Conservation (phyloP, 1,139 yeast species). For the Candida gigantensis region DNA sequence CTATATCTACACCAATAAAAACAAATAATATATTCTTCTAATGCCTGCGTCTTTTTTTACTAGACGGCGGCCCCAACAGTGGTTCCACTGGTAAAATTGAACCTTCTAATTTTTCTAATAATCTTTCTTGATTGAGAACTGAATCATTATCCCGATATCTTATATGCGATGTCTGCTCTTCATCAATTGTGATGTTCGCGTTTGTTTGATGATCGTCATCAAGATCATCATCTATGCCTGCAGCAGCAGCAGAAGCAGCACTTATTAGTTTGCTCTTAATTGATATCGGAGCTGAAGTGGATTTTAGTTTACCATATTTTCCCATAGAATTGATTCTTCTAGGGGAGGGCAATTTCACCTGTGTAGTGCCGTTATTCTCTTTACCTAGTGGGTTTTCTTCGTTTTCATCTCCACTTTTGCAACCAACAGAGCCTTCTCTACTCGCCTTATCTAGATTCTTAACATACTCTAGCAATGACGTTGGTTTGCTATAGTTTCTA, state of each 20-base stretch:
- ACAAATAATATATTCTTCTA: constrained; percentile 4
- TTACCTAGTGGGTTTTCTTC: constrained; percentile 5
- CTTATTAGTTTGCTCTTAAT: constrained; percentile 10
- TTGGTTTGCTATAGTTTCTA: constrained; percentile 20
- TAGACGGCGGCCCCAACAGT: no score
- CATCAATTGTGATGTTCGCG: constrained; percentile 22
- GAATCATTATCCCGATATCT: constrained; percentile 34
- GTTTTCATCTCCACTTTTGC: constrained; percentile 5
- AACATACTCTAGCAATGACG: constrained; percentile 36
- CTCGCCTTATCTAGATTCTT: constrained; percentile 16
- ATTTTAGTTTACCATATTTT: constrained; percentile 37
- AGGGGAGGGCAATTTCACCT: constrained; percentile 41
- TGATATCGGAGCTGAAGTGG: constrained; percentile 14
- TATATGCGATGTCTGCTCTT: constrained; percentile 29
- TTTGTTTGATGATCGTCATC: constrained; percentile 9
- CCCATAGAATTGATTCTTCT: constrained; percentile 32
- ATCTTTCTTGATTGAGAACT: constrained; percentile 25
- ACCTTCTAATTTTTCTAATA: constrained; percentile 26
- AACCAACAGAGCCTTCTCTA: constrained; percentile 3
- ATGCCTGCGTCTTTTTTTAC: constrained; percentile 4
- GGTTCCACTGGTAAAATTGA: neutral
- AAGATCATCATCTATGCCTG: constrained; percentile 4
- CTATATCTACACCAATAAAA: no score
- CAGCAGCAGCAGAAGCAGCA: constrained; percentile 6
- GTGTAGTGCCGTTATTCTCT: no score